These are phyloP conservation scores for Kluyveromyces aestuarii DNA, from an alignment of 805 yeast genomes.

Conservation along the genomic window DNA sequence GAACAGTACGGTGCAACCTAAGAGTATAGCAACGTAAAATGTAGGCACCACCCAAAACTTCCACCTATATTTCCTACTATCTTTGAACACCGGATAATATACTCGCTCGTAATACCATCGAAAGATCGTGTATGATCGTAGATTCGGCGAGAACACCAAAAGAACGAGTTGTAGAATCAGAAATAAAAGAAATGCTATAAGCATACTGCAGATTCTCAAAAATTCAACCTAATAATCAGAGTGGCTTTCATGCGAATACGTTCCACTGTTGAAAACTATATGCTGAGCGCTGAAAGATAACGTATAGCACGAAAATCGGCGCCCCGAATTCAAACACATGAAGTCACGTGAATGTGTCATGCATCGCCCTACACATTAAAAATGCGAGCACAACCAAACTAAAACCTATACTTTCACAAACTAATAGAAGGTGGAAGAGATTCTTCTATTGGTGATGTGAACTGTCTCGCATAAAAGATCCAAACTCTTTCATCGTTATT, in stretches of 20 bases:
- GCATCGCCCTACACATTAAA: no score
- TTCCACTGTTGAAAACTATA: no score
- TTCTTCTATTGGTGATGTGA: no score
- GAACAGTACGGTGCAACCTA: constrained; percentile 13
- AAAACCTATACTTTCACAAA: no score
- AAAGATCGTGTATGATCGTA: constrained; percentile 13
- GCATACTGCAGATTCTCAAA: not conserved
- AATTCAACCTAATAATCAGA: not conserved
- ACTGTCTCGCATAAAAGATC: no score
- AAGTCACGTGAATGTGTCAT: no score
- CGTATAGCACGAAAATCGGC: no score
- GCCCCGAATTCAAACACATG: no score
- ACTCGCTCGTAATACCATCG: constrained; percentile 17
- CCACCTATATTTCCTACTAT: constrained; percentile 15
- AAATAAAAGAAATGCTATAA: constrained; percentile 4
- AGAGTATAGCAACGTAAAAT: constrained; percentile 19
- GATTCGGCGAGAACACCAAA: constrained; percentile 21
- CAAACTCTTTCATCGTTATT: no score
- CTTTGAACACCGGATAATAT: constrained; percentile 19
- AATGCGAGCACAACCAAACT: no score
- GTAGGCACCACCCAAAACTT: constrained; percentile 23
- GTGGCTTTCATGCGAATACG: not conserved
- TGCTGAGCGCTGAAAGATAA: no score
- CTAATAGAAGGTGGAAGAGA: no score
- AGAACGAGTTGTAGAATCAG: constrained; percentile 12